Evolutionary conservation across 164 flowering plant species (phyloP).

Genomic region (Vitis rotundifolia): DNA sequence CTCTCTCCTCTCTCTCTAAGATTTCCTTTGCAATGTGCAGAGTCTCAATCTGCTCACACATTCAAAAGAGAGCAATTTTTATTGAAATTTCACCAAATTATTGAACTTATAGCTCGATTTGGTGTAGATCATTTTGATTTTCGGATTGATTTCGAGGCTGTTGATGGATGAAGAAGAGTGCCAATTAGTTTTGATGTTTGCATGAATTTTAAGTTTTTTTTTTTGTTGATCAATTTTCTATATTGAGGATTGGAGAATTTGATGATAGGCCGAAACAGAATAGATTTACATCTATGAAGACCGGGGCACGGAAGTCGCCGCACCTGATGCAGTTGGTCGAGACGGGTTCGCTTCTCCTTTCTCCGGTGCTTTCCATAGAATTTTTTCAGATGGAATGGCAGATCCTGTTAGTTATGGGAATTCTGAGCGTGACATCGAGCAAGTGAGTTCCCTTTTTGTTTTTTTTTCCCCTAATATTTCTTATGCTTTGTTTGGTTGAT

Average conservation of each 20-base stretch:
- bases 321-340: constrained; percentile 46
- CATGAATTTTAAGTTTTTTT: background rate
- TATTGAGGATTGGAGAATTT: constrained; percentile 12
- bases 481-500: background rate
- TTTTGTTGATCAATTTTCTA: background rate
- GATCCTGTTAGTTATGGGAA: constrained; percentile 68
- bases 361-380: constrained; percentile 31
- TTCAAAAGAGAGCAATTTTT: too few species aligned
- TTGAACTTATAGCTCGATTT: too few species aligned
- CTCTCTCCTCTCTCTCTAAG: constrained; percentile 17
- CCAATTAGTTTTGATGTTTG: background rate
- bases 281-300: constrained; percentile 61
- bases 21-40: background rate
- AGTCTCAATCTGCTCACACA: background rate
- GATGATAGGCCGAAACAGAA: constrained; percentile 44
- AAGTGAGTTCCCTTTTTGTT: constrained; percentile 35
- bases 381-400: constrained; percentile 93
- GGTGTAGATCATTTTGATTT: background rate
- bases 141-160: background rate
- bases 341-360: constrained; percentile 17
- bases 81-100: too few species aligned
- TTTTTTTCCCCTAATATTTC: background rate
- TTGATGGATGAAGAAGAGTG: background rate
- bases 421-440: constrained; percentile 72
- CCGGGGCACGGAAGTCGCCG: constrained; percentile 37